Percentiles rank a stretch among this genome's conserved stretches.
Evolutionary conservation across 106 monocot species (phyloP).

Genomic region (Acanthochlamys bracteata): DNA sequence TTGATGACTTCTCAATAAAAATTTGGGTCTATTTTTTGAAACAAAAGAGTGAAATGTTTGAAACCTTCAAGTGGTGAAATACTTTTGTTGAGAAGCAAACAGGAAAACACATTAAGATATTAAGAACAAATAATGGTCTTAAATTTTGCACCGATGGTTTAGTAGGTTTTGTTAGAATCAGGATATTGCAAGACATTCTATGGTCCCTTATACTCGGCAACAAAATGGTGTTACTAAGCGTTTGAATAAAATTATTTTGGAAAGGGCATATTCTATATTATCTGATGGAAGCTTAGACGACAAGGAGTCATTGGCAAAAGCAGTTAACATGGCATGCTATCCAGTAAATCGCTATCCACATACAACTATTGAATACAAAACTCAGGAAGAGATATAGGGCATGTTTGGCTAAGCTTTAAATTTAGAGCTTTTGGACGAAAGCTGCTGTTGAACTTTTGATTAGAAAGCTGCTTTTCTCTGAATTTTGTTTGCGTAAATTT

Average conservation of each 20-base stretch:
- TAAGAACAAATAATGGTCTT: conserved; percentile 16
- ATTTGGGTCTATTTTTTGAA: conserved; percentile 6
- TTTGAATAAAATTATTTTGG: conserved; percentile 19
- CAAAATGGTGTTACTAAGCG: conserved; percentile 17
- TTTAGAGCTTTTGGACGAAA: too few species aligned
- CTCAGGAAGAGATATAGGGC: not conserved
- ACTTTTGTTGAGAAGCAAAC: conserved; percentile 15
- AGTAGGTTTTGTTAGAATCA: conserved; percentile 2
- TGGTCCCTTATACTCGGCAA: conserved; percentile 7
- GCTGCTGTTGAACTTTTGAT: too few species aligned
- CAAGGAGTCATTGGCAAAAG: conserved; percentile 8
- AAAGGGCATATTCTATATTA: conserved; percentile 8
- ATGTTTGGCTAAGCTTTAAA: too few species aligned
- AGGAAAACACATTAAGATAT: conserved; percentile 9
- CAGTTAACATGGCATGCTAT: conserved; percentile 10
- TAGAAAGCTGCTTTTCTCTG: too few species aligned
- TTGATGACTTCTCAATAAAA: conserved; percentile 8
- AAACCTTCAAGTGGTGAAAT: conserved; percentile 11
- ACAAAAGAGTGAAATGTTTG: conserved; percentile 18
- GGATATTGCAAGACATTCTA: conserved; percentile 9
- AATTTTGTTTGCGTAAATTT: too few species aligned
- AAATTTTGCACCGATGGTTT: conserved; percentile 12
- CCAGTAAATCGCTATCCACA: conserved; percentile 15
- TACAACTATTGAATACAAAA: conserved; percentile 8
- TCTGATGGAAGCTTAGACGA: conserved; percentile 6